Percentiles rank a stretch among this genome's conserved stretches.
Evolutionary conservation across 805 yeast species (phyloP).

Genomic region (Saccharomycopsis babjevae): DNA sequence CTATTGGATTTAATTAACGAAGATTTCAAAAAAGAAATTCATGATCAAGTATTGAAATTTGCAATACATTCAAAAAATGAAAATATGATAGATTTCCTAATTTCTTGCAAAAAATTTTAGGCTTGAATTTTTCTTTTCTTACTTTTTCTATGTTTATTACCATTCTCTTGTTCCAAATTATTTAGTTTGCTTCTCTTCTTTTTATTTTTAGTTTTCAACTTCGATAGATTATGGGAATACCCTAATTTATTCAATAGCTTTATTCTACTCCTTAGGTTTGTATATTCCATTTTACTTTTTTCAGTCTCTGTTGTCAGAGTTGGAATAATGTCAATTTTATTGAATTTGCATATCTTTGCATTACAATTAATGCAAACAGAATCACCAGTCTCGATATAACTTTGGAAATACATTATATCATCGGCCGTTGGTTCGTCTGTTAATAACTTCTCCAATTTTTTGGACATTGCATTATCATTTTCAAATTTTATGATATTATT

Average conservation of each 20-base stretch:
- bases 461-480: not conserved
- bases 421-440: not conserved
- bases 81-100: not conserved
- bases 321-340: constrained; percentile 11
- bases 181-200: not conserved
- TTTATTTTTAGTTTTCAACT: constrained; percentile 1
- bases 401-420: not conserved
- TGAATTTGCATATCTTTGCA: constrained; percentile 3
- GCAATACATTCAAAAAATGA: not conserved
- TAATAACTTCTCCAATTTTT: not conserved
- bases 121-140: not conserved
- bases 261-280: constrained; percentile 3
- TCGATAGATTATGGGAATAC: constrained; percentile 2
- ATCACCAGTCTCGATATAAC: not conserved
- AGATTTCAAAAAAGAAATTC: not conserved
- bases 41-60: not conserved
- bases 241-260: constrained; percentile 3
- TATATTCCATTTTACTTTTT: not conserved
- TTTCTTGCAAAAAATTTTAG: not conserved
- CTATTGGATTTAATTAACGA: not conserved
- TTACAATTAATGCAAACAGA: constrained; percentile 12
- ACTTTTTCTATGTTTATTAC: not conserved
- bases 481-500: constrained; percentile 4
- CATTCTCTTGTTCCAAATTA: not conserved
- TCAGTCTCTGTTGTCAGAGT: not conserved